Base-by-base conservation (phyloP, 768 basidiomycete species). In the Mycena alexandri region DNA sequence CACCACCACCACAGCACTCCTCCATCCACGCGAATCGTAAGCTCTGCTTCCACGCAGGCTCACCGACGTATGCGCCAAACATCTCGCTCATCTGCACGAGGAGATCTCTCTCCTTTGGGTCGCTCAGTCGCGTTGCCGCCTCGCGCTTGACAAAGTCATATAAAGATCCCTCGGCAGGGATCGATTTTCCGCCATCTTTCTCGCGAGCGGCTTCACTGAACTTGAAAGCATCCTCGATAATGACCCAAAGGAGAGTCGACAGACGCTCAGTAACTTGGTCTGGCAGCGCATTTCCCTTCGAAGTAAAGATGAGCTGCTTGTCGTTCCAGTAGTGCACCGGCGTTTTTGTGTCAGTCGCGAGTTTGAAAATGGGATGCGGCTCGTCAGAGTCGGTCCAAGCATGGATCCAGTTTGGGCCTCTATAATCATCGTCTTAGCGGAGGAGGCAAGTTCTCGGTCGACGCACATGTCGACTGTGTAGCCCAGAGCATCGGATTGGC, bases 1-100 rank as follows among this genome's bases (percentile, higher is more conserved):
- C n/a, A 70, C 71, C 65, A 42, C 71, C 71, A 33, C 68, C 68
- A 61, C 71, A 72, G 29, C 71, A 72, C 50, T 72, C 71, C 48
- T 72, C 71, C 71, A 72, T 72, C 71, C 71, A 72, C 24, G 71
- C 68, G 61, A 72, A 72, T 25, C 68, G 53, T n/a, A 72, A 52
- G 48, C 68, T 69, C 53, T 72, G 71, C 62, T 67, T 69, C 68
- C 68, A 72, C n/a, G 64, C 68, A 56, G 71, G 71, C 62, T 69
- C 71, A 13, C 71, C 71, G 25, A 72, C 68, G 48, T 72, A 72
- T 6, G 71, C 71, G 5, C 71, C 71, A 57, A 62, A 72, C 68
- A 72, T 67, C 54, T 72, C 71, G 56, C 71, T 72, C 71, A 72
- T 72, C 53, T 69, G 68, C 36, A 46, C 52, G 10, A 72, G 58